Percentiles rank a stretch among this genome's conserved stretches.
Conservation (phyloP, 1,284 basidiomycete genomes). For the Malassezia pachydermatis region DNA sequence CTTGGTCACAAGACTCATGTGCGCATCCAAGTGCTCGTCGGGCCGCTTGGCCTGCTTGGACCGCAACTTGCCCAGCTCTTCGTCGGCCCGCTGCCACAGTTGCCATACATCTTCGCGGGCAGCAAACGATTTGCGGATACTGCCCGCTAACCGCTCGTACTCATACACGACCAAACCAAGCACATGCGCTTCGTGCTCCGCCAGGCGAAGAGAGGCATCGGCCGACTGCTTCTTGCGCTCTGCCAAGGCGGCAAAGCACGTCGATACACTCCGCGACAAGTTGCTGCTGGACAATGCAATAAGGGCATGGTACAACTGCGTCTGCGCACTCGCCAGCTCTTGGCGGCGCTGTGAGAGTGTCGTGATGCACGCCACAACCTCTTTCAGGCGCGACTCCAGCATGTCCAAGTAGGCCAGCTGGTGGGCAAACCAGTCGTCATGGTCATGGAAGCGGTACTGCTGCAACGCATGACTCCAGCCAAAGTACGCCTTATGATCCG, state of each 20-base stretch:
- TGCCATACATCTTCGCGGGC: conserved; percentile 74
- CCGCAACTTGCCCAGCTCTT: conserved; percentile 60
- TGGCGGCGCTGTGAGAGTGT: conserved; percentile 66
- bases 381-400: conserved; percentile 76
- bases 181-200: conserved; percentile 38
- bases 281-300: conserved; percentile 45
- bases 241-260: conserved; percentile 46
- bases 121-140: conserved; percentile 77
- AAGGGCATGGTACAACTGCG: conserved; percentile 41
- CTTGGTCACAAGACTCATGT: conserved; percentile 24
- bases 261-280: conserved; percentile 46
- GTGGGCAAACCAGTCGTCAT: conserved; percentile 93
- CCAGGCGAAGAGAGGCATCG: conserved; percentile 34
- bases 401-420: conserved; percentile 76
- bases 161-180: conserved; percentile 69
- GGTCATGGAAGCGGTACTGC: conserved; percentile 79
- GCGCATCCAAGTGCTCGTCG: conserved; percentile 46
- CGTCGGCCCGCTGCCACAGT: conserved; percentile 65
- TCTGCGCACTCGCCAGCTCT: conserved; percentile 46
- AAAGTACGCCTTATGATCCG: conserved; percentile 44
- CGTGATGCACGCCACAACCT: conserved; percentile 74
- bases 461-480: conserved; percentile 24
- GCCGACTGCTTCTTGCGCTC: conserved; percentile 37
- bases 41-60: conserved; percentile 73
- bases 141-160: conserved; percentile 79